These are phyloP conservation scores for Xerocomellus intermedius DNA, from an alignment of 768 basidiomycete genomes.

Conservation along the genomic window DNA sequence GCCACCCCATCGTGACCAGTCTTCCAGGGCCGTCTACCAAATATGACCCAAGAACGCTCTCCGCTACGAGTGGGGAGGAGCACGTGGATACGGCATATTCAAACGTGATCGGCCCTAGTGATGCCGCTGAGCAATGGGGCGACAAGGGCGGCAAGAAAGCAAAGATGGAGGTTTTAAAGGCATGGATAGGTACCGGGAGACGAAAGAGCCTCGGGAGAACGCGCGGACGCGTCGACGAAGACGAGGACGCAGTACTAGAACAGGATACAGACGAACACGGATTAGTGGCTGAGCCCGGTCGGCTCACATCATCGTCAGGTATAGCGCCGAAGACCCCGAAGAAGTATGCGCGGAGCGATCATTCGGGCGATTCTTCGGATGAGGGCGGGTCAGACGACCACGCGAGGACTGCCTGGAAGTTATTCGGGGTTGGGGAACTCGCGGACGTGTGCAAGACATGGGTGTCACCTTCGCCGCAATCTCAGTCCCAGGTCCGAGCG, in stretches of 20 bases:
- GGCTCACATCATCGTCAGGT: neutral
- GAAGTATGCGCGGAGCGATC: conserved; percentile 30
- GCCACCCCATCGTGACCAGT: conserved; percentile 1
- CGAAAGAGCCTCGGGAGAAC: conserved; percentile 39
- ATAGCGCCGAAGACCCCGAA: neutral
- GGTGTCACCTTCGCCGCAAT: conserved; percentile 17
- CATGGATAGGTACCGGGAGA: conserved; percentile 39
- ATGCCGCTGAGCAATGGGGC: conserved; percentile 55
- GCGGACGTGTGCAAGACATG: conserved; percentile 11
- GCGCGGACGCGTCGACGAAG: conserved; percentile 16
- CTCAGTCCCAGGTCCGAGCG: neutral
- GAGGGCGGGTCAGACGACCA: conserved; percentile 47
- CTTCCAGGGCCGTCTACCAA: conserved; percentile 26
- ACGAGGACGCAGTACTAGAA: conserved; percentile 6
- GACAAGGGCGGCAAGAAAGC: conserved; percentile 43
- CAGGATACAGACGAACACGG: neutral
- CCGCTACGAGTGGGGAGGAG: conserved; percentile 16
- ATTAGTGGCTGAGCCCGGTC: neutral
- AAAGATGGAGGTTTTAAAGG: conserved; percentile 45
- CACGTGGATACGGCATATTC: conserved; percentile 54
- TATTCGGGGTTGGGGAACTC: conserved; percentile 48
- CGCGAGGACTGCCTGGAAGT: conserved; percentile 51
- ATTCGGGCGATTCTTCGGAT: conserved; percentile 44
- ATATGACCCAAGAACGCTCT: neutral
- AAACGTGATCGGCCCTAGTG: conserved; percentile 61